A percentile compares a stretch with the other conserved stretches of the same genome.
Evolutionary conservation across 2,329 filamentous ascomycete species (phyloP).

Genomic region (Clarireedia monteithiana): DNA sequence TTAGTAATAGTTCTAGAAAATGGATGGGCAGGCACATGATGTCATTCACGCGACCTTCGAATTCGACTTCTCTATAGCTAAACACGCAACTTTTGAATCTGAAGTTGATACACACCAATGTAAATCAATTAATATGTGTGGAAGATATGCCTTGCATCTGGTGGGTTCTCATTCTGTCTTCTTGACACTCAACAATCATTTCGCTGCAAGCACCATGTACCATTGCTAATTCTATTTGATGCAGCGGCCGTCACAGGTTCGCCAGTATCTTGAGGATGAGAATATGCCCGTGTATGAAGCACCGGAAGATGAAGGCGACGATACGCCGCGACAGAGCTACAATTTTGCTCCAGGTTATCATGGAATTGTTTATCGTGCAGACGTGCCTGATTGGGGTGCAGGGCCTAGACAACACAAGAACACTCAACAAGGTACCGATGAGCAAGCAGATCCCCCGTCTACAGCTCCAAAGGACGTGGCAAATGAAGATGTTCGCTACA

Average conservation of each 20-base stretch:
- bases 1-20: no score
- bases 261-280: conserved; percentile 63
- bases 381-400: conserved; percentile 54
- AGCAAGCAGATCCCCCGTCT: conserved; percentile 15
- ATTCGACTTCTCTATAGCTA: not conserved
- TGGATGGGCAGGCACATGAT: not conserved
- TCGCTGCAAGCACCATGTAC: not conserved
- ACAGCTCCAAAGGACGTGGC: conserved; percentile 13
- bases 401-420: conserved; percentile 30
- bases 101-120: not conserved
- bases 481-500: conserved; percentile 50
- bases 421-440: conserved; percentile 18
- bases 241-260: conserved; percentile 70
- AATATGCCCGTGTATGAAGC: conserved; percentile 66
- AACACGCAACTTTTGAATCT: not conserved
- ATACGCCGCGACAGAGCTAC: conserved; percentile 63
- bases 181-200: not conserved
- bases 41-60: not conserved
- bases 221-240: conserved; percentile 2
- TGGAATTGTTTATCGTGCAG: conserved; percentile 79
- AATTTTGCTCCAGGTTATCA: conserved; percentile 88
- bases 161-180: conserved; percentile 12
- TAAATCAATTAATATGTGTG: conserved; percentile 25
- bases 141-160: conserved; percentile 27
- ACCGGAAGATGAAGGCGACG: conserved; percentile 57